Conservation (phyloP, 2,329 filamentous ascomycete genomes). For the Neopestalotiopsis sp. region DNA sequence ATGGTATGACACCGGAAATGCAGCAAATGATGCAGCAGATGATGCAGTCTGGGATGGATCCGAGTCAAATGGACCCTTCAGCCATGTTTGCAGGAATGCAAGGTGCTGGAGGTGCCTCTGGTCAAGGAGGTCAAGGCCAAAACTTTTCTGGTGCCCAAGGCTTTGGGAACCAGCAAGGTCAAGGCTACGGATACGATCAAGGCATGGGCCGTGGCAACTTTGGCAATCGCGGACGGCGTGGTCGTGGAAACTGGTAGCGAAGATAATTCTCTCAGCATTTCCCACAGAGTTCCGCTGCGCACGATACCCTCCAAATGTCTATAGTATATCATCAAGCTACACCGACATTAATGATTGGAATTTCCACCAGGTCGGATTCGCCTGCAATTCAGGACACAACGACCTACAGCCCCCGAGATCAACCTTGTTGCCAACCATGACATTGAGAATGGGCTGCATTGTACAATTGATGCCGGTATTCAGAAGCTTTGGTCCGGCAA, state of each 20-base stretch:
- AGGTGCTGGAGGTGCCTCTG: slow-evolving; percentile 43
- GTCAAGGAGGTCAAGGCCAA: slow-evolving; percentile 55
- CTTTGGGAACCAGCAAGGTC: slow-evolving; percentile 58
- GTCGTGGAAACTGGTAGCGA: slow-evolving; percentile 16
- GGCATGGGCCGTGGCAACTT: slow-evolving; percentile 34
- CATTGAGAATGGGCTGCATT: no score
- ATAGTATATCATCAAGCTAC: no score
- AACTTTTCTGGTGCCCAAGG: slow-evolving; percentile 53
- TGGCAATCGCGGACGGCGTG: slow-evolving; percentile 22
- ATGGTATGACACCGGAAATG: slow-evolving; percentile 70
- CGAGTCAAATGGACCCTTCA: slow-evolving; percentile 68
- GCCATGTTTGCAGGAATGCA: slow-evolving; percentile 67
- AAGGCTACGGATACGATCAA: slow-evolving; percentile 48
- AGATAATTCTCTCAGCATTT: no score
- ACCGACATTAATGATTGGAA: no score
- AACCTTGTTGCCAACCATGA: no score
- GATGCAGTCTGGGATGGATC: slow-evolving; percentile 69
- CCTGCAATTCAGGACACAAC: no score
- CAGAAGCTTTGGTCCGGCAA: no score
- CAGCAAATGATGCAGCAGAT: slow-evolving; percentile 74
- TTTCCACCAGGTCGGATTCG: no score
- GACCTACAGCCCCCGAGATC: no score
- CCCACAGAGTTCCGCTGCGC: not conserved
- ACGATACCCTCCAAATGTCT: not conserved
- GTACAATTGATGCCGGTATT: no score